phyloP scores from a whole-genome alignment of 208 protist genomes.

The Porcisia hertigi region DNA sequence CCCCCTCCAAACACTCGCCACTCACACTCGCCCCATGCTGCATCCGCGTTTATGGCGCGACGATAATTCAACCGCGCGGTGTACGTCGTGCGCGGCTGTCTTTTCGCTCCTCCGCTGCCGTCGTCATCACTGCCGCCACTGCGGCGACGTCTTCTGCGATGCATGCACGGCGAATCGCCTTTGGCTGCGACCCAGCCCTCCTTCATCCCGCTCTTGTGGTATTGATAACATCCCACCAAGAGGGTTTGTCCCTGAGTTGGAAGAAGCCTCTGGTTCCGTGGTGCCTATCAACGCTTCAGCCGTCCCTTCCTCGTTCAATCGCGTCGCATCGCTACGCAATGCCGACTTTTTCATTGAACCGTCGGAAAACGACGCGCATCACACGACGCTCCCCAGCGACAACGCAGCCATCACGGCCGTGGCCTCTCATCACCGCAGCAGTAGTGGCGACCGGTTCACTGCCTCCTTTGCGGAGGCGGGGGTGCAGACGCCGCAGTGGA shows the following conservation, averaged over 20 bases:
- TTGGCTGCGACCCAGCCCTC: slow-evolving; percentile 37
- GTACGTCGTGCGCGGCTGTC: slow-evolving; percentile 18
- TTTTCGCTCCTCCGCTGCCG: slow-evolving; percentile 40
- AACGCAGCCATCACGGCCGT: neutral
- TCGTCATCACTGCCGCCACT: slow-evolving; percentile 60
- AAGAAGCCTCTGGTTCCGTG: neutral
- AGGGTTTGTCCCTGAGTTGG: neutral
- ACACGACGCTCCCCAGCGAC: neutral
- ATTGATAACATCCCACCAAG: no score
- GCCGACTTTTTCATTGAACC: neutral
- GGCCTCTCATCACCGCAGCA: neutral
- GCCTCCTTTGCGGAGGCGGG: slow-evolving; percentile 18
- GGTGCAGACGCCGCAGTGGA: neutral
- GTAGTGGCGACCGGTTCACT: slow-evolving; percentile 5
- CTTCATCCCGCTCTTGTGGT: neutral
- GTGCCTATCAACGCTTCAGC: neutral
- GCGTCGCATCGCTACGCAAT: neutral
- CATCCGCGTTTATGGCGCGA: slow-evolving; percentile 32
- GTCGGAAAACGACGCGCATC: neutral
- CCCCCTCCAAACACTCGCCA: neutral
- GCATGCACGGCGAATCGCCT: slow-evolving; percentile 30
- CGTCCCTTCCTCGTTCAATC: neutral
- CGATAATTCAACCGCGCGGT: slow-evolving; percentile 25
- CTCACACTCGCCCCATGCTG: slow-evolving; percentile 26
- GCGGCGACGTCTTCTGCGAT: slow-evolving; percentile 44